Conservation (phyloP, 352 stramenopile species). For the Pseudoperonospora humuli region DNA sequence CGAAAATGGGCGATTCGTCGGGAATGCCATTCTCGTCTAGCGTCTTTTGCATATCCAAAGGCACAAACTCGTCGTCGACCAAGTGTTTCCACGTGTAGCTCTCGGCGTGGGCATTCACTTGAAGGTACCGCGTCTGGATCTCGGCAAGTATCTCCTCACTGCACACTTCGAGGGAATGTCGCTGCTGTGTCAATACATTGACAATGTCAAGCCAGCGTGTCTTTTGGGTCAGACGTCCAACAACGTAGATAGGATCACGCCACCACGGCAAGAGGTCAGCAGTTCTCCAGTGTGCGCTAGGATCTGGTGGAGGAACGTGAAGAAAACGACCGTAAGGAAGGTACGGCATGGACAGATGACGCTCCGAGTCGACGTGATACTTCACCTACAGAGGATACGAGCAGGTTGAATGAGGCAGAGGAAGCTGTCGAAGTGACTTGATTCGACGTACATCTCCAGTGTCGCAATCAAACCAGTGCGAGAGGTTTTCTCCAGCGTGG, state of each 20-base stretch:
- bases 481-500: slow-evolving; percentile 85
- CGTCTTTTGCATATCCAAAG: slow-evolving; percentile 81
- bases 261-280: slow-evolving; percentile 82
- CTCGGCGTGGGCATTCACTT: slow-evolving; percentile 79
- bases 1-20: slow-evolving; percentile 76
- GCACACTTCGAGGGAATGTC: slow-evolving; percentile 75
- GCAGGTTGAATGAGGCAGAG: no score
- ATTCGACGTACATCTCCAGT: slow-evolving; percentile 46
- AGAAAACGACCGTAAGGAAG: slow-evolving; percentile 81
- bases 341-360: slow-evolving; percentile 72
- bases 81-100: slow-evolving; percentile 92
- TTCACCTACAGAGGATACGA: slow-evolving; percentile 49
- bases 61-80: slow-evolving; percentile 82
- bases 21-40: slow-evolving; percentile 84
- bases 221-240: slow-evolving; percentile 65
- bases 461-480: slow-evolving; percentile 86
- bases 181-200: slow-evolving; percentile 87
- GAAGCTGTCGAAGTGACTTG: no score
- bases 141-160: slow-evolving; percentile 84
- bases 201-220: slow-evolving; percentile 79
- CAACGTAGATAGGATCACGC: slow-evolving; percentile 64
- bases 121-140: slow-evolving; percentile 82
- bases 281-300: slow-evolving; percentile 76
- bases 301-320: slow-evolving; percentile 78
- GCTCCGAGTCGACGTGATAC: slow-evolving; percentile 69